Conservation (phyloP, 495 filamentous ascomycete species). For the Talaromyces trachyspermus region DNA sequence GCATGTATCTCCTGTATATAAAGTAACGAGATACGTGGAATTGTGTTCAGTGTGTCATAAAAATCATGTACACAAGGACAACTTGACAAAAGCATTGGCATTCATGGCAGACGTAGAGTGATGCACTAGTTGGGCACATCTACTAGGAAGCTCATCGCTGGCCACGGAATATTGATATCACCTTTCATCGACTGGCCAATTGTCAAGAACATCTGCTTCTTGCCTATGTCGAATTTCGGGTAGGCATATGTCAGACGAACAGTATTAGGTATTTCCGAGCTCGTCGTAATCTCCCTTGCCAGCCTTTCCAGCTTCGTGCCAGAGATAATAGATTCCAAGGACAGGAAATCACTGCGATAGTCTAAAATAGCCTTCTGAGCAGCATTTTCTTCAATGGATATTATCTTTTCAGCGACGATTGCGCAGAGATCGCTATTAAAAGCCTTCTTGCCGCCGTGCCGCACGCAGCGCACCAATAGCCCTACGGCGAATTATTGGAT, state of each 20-base stretch:
- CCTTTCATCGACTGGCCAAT: conserved; percentile 7
- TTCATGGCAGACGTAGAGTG: not conserved
- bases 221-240: conserved; percentile 8
- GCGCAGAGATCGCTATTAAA: conserved; percentile 54
- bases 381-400: conserved; percentile 47
- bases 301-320: not conserved
- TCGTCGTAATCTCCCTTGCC: not conserved
- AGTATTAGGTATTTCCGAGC: conserved; percentile 9
- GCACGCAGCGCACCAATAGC: conserved; percentile 49
- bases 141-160: conserved; percentile 10
- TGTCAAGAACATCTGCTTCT: conserved; percentile 10
- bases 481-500: conserved; percentile 43
- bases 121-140: conserved; percentile 1
- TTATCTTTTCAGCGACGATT: conserved; percentile 45
- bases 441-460: conserved; percentile 52
- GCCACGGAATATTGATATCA: conserved; percentile 10
- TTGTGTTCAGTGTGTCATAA: not conserved
- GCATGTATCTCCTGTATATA: not conserved
- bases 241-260: conserved; percentile 12
- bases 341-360: not conserved
- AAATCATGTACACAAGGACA: too few species aligned
- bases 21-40: too few species aligned
- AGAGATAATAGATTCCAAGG: not conserved
- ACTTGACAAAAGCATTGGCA: too few species aligned
- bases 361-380: not conserved